A percentile compares a stretch with the other conserved stretches of the same genome.
These are phyloP conservation scores for Debaryomycetaceae sp. DNA, from an alignment of 1,139 yeast genomes.

Conservation along the genomic window DNA sequence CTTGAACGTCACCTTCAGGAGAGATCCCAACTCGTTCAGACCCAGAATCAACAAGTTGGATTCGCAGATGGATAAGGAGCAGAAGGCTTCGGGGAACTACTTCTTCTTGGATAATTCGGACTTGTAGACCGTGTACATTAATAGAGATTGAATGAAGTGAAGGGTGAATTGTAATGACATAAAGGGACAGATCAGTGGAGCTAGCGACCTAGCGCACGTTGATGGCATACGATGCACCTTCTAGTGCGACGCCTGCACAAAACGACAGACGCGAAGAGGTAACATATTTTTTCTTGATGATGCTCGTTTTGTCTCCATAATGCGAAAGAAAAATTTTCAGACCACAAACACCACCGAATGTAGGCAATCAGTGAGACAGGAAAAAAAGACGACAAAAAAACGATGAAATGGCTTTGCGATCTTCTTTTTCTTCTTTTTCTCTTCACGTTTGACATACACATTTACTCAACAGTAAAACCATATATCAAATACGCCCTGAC, in stretches of 20 bases:
- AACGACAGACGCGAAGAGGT: no score
- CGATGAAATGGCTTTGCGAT: conserved; percentile 1
- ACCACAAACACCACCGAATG: conserved; percentile 4
- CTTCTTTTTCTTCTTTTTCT: conserved; percentile 6
- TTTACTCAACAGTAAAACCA: conserved; percentile 5
- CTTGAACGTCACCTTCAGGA: conserved; percentile 95
- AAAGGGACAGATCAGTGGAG: conserved; percentile 1
- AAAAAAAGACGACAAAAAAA: conserved; percentile 5
- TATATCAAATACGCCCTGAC: conserved; percentile 6
- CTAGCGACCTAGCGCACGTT: no score
- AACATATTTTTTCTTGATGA: conserved; percentile 2
- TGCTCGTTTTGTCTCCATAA: conserved; percentile 2
- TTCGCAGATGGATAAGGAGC: conserved; percentile 98
- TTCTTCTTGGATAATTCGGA: conserved; percentile 79
- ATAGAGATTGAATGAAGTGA: background rate
- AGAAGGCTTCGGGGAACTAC: conserved; percentile 84
- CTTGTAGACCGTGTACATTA: conserved; percentile 15
- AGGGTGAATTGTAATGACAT: conserved; percentile 1
- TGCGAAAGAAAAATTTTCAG: conserved; percentile 3
- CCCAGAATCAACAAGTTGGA: conserved; percentile 97
- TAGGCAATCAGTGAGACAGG: background rate
- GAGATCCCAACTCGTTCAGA: conserved; percentile 96
- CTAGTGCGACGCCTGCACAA: no score
- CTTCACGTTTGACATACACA: conserved; percentile 9
- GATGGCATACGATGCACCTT: no score